Percentiles rank a stretch among this genome's conserved stretches.
These are phyloP conservation scores for Cytospora schulzeri DNA, from an alignment of 2,329 filamentous ascomycete genomes.

Conservation along the genomic window DNA sequence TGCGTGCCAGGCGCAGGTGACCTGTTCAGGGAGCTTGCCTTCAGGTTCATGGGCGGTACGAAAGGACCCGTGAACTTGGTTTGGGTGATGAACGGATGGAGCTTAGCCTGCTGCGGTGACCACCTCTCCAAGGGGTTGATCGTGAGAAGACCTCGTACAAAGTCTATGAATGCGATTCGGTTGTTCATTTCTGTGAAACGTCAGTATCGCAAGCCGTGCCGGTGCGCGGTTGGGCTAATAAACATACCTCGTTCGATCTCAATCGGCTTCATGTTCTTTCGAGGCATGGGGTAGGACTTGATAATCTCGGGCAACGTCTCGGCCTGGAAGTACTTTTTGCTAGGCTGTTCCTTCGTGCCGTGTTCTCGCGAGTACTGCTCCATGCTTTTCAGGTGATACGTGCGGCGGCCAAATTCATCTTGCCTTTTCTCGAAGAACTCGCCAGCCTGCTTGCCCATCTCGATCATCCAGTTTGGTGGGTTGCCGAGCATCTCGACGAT, in stretches of 20 bases:
- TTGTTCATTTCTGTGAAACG: conserved; percentile 88
- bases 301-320: conserved; percentile 96
- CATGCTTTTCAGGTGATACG: conserved; percentile 93
- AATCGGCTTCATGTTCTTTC: conserved; percentile 98
- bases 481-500: conserved; percentile 98
- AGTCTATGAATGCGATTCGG: conserved; percentile 95
- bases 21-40: conserved; percentile 80
- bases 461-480: conserved; percentile 97
- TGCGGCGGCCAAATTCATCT: conserved; percentile 90
- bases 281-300: conserved; percentile 94
- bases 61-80: conserved; percentile 96
- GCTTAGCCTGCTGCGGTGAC: conserved; percentile 95
- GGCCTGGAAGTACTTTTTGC: conserved; percentile 98
- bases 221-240: conserved; percentile 17
- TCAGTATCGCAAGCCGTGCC: background rate
- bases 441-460: conserved; percentile 96
- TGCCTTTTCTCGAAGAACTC: conserved; percentile 94
- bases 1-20: conserved; percentile 92
- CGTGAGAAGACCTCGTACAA: conserved; percentile 87
- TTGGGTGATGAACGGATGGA: conserved; percentile 98
- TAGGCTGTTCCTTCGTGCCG: conserved; percentile 95
- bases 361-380: conserved; percentile 97
- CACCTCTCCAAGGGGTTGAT: conserved; percentile 96
- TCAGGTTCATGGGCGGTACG: conserved; percentile 95
- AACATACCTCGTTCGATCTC: conserved; percentile 90